Evolutionary conservation across 352 stramenopile species (phyloP).

Genomic region (Achlya hypogyna): DNA sequence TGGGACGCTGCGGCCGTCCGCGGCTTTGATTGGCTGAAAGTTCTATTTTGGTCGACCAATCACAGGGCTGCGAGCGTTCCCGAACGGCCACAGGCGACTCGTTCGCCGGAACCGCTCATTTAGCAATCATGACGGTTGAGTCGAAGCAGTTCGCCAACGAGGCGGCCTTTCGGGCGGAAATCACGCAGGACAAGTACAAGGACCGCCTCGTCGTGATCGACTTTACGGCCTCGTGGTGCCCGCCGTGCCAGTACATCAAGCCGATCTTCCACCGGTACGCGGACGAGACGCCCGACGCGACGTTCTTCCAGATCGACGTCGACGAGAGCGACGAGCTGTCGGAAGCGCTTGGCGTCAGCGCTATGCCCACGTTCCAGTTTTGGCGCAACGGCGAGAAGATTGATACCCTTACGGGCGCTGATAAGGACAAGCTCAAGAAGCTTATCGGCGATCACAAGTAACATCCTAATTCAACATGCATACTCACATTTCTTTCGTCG

Average conservation of each 20-base stretch:
- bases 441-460: constrained; percentile 52
- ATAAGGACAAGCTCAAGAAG: constrained; percentile 46
- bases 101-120: neutral
- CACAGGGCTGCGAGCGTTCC: neutral
- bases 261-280: constrained; percentile 76
- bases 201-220: constrained; percentile 47
- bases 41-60: neutral
- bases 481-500: neutral
- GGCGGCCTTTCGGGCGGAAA: neutral
- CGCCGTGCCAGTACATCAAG: constrained; percentile 72
- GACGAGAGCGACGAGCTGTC: constrained; percentile 33
- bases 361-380: constrained; percentile 94
- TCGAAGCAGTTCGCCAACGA: neutral
- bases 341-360: constrained; percentile 44
- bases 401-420: constrained; percentile 79
- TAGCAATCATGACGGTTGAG: neutral
- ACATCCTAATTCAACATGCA: neutral
- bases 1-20: neutral
- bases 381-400: constrained; percentile 83
- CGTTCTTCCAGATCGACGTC: constrained; percentile 85
- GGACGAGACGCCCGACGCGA: constrained; percentile 68
- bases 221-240: constrained; percentile 84
- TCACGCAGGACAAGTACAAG: constrained; percentile 2
- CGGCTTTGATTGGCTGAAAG: neutral
- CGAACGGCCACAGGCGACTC: neutral